Percentiles rank a stretch among this genome's conserved stretches.
Evolutionary conservation across 2,329 filamentous ascomycete genomes (phyloP).

Genomic region (Xylariaceae sp.): DNA sequence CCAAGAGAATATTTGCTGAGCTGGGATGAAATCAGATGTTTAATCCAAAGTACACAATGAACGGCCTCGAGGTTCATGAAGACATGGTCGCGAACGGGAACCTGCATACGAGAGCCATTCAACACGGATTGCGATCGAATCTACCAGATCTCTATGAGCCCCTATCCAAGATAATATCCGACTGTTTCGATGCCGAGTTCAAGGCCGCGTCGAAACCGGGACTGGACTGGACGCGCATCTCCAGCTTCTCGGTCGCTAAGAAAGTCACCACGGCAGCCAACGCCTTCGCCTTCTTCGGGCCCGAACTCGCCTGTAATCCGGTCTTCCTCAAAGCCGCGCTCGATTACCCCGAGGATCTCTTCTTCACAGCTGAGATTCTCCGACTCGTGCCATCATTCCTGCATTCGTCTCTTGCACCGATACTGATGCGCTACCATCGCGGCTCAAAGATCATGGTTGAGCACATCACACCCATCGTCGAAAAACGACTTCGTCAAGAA

Average conservation of each 20-base stretch:
- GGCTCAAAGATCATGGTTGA: neutral
- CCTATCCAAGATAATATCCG: neutral
- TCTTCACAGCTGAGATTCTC: neutral
- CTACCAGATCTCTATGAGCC: neutral
- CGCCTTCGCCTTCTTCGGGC: neutral
- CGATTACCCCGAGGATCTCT: neutral
- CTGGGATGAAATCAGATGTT: neutral
- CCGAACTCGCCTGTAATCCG: neutral
- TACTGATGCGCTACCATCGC: neutral
- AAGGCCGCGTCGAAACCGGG: neutral
- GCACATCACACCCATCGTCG: neutral
- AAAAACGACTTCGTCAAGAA: neutral
- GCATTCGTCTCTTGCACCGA: neutral
- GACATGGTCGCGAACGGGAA: neutral
- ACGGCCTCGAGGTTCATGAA: neutral
- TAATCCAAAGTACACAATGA: neutral
- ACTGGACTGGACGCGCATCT: neutral
- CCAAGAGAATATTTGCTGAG: too few relatives aligned
- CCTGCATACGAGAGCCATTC: neutral
- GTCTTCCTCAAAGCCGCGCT: neutral
- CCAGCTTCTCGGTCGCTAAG: neutral
- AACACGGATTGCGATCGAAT: neutral
- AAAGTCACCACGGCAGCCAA: neutral
- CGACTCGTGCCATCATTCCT: neutral
- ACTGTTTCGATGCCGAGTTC: neutral